Conservation (phyloP, 176 grass and related monocot species). For the Carex kokanica region DNA sequence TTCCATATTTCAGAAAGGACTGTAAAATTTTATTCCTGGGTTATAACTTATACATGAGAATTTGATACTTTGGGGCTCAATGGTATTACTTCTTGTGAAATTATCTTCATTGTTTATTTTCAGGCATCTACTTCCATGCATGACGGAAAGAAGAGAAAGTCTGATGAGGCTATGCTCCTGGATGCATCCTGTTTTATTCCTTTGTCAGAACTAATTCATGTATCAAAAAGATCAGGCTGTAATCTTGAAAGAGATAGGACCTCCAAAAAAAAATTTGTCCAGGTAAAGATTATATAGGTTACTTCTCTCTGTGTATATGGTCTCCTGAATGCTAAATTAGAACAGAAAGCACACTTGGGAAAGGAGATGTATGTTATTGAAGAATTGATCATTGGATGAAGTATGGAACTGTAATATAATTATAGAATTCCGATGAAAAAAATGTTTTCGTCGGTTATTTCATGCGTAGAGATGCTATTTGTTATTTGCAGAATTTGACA, state of each 20-base stretch:
- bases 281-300: conserved; percentile 37
- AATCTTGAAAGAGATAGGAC: conserved; percentile 30
- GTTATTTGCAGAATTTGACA: conserved; percentile 12
- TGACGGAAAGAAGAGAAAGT: conserved; percentile 34
- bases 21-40: neutral
- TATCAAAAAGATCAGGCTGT: conserved; percentile 37
- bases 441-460: neutral
- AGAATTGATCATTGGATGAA: neutral
- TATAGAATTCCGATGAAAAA: neutral
- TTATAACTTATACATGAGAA: neutral
- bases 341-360: neutral
- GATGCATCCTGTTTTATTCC: conserved; percentile 49
- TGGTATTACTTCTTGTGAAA: conserved; percentile 37
- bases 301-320: neutral
- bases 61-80: conserved; percentile 2
- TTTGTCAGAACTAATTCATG: conserved; percentile 51
- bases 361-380: neutral
- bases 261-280: neutral
- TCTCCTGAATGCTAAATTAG: neutral
- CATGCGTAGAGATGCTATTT: neutral
- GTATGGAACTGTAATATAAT: neutral
- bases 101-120: conserved; percentile 19
- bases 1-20: neutral
- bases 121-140: conserved; percentile 21
- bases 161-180: conserved; percentile 28